Conservation (phyloP, 2,329 filamentous ascomycete genomes). For the Fusarium coffeatum region DNA sequence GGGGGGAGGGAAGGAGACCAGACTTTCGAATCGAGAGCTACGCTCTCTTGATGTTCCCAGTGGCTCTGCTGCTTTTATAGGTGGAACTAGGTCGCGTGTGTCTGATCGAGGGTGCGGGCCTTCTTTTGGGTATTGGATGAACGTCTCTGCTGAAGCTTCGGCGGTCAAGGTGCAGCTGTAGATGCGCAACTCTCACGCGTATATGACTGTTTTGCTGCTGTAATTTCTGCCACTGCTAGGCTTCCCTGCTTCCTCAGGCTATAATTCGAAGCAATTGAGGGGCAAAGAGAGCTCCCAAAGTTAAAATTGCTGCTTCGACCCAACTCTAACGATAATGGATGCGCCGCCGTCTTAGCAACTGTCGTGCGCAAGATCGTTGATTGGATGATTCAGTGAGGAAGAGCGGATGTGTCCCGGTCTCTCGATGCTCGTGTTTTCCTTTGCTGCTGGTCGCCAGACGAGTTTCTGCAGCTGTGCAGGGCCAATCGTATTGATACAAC, state of each 20-base stretch:
- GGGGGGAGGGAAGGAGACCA: neutral
- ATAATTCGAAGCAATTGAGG: neutral
- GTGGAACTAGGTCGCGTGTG: constrained; percentile 5
- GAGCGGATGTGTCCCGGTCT: neutral
- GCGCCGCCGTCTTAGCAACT: constrained; percentile 8
- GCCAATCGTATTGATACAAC: neutral
- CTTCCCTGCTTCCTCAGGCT: neutral
- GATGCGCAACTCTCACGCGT: constrained; percentile 11
- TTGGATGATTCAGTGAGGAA: neutral
- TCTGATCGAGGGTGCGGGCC: neutral
- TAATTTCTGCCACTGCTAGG: neutral
- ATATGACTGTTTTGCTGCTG: constrained; percentile 8
- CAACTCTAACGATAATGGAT: constrained; percentile 11
- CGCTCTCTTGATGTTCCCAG: neutral
- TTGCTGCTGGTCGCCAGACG: neutral
- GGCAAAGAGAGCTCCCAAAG: neutral
- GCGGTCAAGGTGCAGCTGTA: constrained; percentile 7
- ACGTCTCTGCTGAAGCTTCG: neutral
- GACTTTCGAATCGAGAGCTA: neutral
- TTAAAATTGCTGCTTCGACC: constrained; percentile 1
- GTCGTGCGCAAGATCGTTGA: neutral
- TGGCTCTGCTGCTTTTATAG: neutral
- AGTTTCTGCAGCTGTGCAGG: neutral
- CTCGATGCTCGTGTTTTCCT: neutral
- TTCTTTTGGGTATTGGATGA: constrained; percentile 1